Base-by-base conservation (phyloP, 306 rosid genomes). In the Pterocarpus santalinus region DNA sequence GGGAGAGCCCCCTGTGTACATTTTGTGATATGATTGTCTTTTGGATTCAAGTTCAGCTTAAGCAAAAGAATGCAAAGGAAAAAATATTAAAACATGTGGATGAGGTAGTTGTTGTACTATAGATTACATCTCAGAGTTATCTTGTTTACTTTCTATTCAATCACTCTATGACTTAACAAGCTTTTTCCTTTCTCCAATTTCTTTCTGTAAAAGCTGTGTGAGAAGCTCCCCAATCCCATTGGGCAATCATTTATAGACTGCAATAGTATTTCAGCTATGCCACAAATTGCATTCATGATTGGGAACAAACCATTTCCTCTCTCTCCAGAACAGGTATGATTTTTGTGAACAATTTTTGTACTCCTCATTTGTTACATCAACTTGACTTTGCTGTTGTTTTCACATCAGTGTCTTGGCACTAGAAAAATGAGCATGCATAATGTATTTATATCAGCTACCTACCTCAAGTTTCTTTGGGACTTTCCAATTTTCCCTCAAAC, bases 31-130 rank as follows among this genome's bases (percentile, higher is more conserved):
- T 89, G 90, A 61, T 85, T 81, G 89, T 86, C 17, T 77, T 80
- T 72, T 87, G 89, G 88, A 69, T 90, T 73, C 90, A 88, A 84
- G 90, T 91, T 82, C 92, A 91, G 67, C 92, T 91, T 75, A 90
- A 79, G 85, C 88, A 91, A 71, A 83, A 82, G 87, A 85, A 85
- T 62, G 61, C 85, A 28, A 87, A 76, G 87, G 94, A 88, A 22
- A 81, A 52, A 81, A 82, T 91, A 53, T 82, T 91, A 55, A 81
- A 70, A 72, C 81, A 87, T 62, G 87, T 87, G 16, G 81, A 88
- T 75, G 86, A 91, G 97, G 97, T 91, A 74, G 36, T 34, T 51
- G 44, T 65, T 60, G 33, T 69, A 30, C 74, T 16, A 63, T 39
- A 22, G 11, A 8, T 63, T 72, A 69, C 61, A 70, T 57, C 14